These are phyloP conservation scores for Arthrinium phaeospermum DNA, from an alignment of 2,329 filamentous ascomycete genomes.

Conservation along the genomic window DNA sequence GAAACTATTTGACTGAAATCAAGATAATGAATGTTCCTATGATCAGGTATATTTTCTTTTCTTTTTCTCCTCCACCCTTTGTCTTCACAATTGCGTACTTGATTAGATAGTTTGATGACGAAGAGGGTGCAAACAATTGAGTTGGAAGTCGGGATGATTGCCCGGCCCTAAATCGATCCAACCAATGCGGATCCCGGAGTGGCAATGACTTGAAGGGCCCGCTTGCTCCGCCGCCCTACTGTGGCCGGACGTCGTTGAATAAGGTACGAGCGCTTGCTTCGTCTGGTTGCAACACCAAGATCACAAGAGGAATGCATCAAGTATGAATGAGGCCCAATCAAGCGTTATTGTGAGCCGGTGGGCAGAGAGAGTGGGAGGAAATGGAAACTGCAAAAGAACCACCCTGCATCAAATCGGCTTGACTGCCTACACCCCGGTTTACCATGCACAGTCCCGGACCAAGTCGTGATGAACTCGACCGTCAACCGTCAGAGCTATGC, in stretches of 20 bases:
- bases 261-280: not conserved
- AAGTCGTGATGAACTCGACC: not conserved
- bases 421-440: not conserved
- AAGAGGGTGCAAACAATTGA: not conserved
- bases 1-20: not conserved
- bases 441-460: not conserved
- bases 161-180: not conserved
- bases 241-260: not conserved
- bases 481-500: not conserved
- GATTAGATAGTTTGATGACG: not conserved
- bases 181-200: not conserved
- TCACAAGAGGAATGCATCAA: not conserved
- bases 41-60: too few relatives aligned
- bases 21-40: not conserved
- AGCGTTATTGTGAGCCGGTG: not conserved
- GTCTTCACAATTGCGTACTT: not conserved
- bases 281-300: not conserved
- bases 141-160: not conserved
- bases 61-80: not conserved
- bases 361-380: not conserved
- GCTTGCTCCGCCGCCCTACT: not conserved
- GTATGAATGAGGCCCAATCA: not conserved
- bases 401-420: not conserved
- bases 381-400: not conserved
- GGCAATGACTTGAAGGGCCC: not conserved